Evolutionary conservation across 768 basidiomycete genomes (phyloP).

Genomic region (Lactarius sp.): DNA sequence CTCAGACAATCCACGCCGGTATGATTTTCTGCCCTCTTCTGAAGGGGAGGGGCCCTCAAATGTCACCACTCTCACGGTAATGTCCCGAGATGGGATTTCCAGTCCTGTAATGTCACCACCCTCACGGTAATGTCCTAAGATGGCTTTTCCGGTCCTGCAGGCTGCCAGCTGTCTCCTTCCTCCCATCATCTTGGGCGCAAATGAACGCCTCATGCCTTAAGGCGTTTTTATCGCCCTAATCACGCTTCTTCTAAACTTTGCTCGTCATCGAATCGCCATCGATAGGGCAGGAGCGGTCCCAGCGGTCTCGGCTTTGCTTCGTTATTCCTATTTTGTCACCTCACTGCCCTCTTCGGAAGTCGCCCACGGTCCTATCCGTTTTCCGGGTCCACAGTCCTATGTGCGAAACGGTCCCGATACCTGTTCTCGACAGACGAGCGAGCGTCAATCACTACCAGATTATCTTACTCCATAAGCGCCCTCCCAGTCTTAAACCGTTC

Average conservation of each 20-base stretch:
- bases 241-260: constrained; percentile 25
- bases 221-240: constrained; percentile 26
- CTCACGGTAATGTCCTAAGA: constrained; percentile 22
- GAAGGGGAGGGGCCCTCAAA: constrained; percentile 14
- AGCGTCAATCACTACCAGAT: too few species aligned
- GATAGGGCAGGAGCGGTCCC: constrained; percentile 25
- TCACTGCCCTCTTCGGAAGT: constrained; percentile 16
- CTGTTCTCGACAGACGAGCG: too few species aligned
- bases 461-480: too few species aligned
- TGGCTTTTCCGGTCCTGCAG: constrained; percentile 21
- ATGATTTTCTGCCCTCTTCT: constrained; percentile 10
- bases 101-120: constrained; percentile 24
- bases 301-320: constrained; percentile 21
- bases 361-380: constrained; percentile 22
- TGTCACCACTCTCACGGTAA: constrained; percentile 24
- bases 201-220: constrained; percentile 27
- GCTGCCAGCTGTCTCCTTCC: constrained; percentile 24
- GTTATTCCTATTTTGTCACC: constrained; percentile 20
- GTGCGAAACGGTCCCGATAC: too few species aligned
- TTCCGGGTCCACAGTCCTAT: constrained; percentile 23
- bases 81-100: constrained; percentile 19
- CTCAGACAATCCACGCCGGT: constrained; percentile 11
- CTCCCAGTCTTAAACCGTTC: too few species aligned
- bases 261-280: constrained; percentile 26
- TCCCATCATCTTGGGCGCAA: constrained; percentile 26